These are phyloP conservation scores for Aspergillus sparsus DNA, from an alignment of 495 filamentous ascomycete genomes.

Conservation along the genomic window DNA sequence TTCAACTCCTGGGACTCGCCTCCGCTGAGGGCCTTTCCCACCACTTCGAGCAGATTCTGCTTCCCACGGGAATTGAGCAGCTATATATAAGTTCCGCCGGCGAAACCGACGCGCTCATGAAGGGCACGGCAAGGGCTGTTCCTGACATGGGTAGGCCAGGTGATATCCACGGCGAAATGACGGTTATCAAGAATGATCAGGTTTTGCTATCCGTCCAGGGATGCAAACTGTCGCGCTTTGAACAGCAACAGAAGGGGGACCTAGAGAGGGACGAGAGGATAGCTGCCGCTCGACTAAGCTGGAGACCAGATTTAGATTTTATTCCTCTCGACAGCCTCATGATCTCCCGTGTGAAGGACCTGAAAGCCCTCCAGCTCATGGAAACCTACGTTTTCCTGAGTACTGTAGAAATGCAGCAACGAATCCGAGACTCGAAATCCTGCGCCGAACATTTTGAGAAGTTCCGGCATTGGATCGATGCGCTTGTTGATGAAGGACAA, in stretches of 20 bases:
- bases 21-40: not conserved
- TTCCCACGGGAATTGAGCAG: not conserved
- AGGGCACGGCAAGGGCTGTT: not conserved
- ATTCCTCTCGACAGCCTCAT: slow-evolving; percentile 3
- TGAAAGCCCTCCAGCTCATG: not conserved
- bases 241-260: not conserved
- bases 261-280: not conserved
- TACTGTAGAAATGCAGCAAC: slow-evolving; percentile 1
- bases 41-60: not conserved
- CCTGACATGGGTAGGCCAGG: not conserved
- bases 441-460: slow-evolving; percentile 1
- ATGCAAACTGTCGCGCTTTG: slow-evolving; percentile 6
- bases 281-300: slow-evolving; percentile 1
- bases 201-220: slow-evolving; percentile 5
- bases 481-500: not conserved
- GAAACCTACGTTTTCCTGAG: slow-evolving; percentile 8
- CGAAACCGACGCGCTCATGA: not conserved
- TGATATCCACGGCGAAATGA: slow-evolving; percentile 1
- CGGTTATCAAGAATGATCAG: not conserved
- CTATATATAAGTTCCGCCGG: not conserved
- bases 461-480: slow-evolving; percentile 7
- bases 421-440: not conserved
- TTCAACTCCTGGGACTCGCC: not conserved
- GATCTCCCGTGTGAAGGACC: not conserved
- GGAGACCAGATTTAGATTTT: slow-evolving; percentile 11